Conservation (phyloP, 2,329 filamentous ascomycete genomes). For the Keithomyces neogunnii region DNA sequence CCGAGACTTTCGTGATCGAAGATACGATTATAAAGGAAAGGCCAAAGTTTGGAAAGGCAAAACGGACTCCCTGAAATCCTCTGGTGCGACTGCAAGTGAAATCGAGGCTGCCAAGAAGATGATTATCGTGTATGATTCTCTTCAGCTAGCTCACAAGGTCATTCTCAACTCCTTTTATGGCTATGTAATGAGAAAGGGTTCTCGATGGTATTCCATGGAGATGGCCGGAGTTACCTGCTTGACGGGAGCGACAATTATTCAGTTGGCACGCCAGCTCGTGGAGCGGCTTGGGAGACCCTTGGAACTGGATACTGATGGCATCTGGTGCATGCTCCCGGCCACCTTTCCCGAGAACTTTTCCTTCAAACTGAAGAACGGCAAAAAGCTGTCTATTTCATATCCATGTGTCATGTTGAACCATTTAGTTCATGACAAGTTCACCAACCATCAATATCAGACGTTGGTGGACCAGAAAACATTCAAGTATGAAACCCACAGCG, state of each 20-base stretch:
- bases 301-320: slow-evolving; percentile 95
- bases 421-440: slow-evolving; percentile 87
- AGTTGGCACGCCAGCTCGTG: slow-evolving; percentile 87
- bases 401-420: slow-evolving; percentile 99
- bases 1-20: slow-evolving; percentile 87
- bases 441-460: slow-evolving; percentile 95
- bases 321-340: slow-evolving; percentile 97
- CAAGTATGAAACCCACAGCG: slow-evolving; percentile 93
- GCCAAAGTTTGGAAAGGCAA: slow-evolving; percentile 99
- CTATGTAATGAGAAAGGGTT: slow-evolving; percentile 98
- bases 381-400: slow-evolving; percentile 94
- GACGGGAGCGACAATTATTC: slow-evolving; percentile 93
- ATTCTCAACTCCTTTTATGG: slow-evolving; percentile 99
- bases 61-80: slow-evolving; percentile 74
- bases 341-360: slow-evolving; percentile 95
- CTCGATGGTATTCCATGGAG: slow-evolving; percentile 97
- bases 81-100: slow-evolving; percentile 66
- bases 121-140: slow-evolving; percentile 90
- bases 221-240: slow-evolving; percentile 98
- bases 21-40: slow-evolving; percentile 97
- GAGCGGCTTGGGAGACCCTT: slow-evolving; percentile 88
- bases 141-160: slow-evolving; percentile 96
- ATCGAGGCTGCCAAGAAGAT: slow-evolving; percentile 97
- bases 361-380: slow-evolving; percentile 91
- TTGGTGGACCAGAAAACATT: slow-evolving; percentile 70